Percentiles rank a stretch among this genome's conserved stretches.
Conservation (phyloP, 345 rosid species). For the Gossypium stocksii region DNA sequence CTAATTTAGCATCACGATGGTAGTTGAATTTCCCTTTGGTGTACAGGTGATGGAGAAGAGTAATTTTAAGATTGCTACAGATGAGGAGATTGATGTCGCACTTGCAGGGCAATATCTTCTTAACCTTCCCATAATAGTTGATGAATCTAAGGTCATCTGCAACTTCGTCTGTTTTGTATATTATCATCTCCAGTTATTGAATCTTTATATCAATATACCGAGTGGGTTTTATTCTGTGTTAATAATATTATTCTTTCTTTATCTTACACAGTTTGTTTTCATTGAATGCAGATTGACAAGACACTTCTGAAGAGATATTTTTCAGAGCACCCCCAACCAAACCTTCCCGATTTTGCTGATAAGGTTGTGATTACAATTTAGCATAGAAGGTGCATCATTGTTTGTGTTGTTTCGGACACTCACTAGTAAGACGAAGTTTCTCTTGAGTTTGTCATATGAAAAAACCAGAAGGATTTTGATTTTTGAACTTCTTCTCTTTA, state of each 20-base stretch:
- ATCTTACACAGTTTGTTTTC: conserved; percentile 19
- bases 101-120: conserved; percentile 83
- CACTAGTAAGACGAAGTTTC: background rate
- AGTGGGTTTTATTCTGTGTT: background rate
- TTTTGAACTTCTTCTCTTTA: background rate
- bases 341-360: conserved; percentile 77
- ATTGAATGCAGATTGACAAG: conserved; percentile 71
- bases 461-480: background rate
- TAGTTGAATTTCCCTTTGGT: conserved; percentile 14
- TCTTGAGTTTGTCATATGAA: background rate
- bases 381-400: background rate
- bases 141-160: conserved; percentile 72
- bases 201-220: background rate
- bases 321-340: conserved; percentile 57
- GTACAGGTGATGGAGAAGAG: conserved; percentile 86
- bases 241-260: background rate
- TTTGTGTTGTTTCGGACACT: background rate
- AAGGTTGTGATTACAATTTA: conserved; percentile 47
- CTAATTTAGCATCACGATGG: background rate
- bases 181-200: background rate
- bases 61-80: conserved; percentile 71
- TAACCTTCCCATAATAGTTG: conserved; percentile 86
- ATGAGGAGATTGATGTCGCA: conserved; percentile 89
- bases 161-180: background rate
- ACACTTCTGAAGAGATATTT: conserved; percentile 66